phyloP scores from a whole-genome alignment of 2,329 filamentous ascomycete species.

The Huntiella abstrusa region DNA sequence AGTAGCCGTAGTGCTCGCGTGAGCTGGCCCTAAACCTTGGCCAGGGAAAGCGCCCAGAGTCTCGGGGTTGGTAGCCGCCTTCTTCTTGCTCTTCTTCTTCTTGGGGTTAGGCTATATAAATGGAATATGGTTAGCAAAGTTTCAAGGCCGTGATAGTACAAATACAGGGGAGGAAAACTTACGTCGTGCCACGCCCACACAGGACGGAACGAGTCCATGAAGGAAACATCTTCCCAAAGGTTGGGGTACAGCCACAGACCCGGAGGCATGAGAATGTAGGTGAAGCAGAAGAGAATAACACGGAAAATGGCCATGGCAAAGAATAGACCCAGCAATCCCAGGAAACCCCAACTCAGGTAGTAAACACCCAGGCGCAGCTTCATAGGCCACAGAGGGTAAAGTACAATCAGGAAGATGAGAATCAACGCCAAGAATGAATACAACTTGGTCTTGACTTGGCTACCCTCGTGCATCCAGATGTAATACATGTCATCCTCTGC shows the following conservation, averaged over 20 bases:
- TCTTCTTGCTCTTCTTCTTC: constrained; percentile 41
- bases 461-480: constrained; percentile 87
- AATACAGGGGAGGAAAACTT: constrained; percentile 17
- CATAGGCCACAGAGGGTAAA: constrained; percentile 93
- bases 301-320: constrained; percentile 97
- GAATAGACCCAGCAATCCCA: constrained; percentile 79
- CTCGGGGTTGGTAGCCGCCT: constrained; percentile 15
- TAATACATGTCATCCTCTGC: constrained; percentile 78
- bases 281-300: constrained; percentile 82
- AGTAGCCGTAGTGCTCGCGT: constrained; percentile 37
- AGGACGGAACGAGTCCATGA: constrained; percentile 91
- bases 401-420: constrained; percentile 69
- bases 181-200: constrained; percentile 98
- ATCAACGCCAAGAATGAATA: constrained; percentile 72
- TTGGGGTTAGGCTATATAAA: constrained; percentile 24
- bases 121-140: constrained; percentile 16
- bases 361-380: constrained; percentile 84
- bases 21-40: constrained; percentile 34
- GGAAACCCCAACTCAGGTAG: constrained; percentile 88
- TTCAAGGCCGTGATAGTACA: background rate
- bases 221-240: constrained; percentile 93
- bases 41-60: constrained; percentile 17
- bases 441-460: constrained; percentile 82
- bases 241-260: constrained; percentile 98
- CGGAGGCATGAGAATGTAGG: constrained; percentile 65